A percentile compares a stretch with the other conserved stretches of the same genome.
Evolutionary conservation across 768 basidiomycete genomes (phyloP).

Genomic region (Hericium rajendrae): DNA sequence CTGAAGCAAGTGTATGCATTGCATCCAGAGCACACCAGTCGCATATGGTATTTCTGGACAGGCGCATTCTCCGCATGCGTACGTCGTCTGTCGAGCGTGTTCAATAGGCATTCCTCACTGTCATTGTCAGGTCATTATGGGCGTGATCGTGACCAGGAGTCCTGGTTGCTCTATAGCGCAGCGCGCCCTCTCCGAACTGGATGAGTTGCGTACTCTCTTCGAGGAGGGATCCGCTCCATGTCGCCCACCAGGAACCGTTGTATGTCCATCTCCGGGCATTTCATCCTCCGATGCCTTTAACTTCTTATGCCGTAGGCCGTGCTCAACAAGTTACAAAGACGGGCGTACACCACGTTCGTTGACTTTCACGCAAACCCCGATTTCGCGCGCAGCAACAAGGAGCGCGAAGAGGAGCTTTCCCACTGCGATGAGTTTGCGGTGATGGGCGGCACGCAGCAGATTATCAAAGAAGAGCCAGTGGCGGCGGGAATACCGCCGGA

Average conservation of each 20-base stretch:
- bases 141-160: conserved; percentile 35
- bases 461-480: background rate
- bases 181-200: conserved; percentile 30
- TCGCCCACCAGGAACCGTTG: conserved; percentile 20
- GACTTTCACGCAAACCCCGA: background rate
- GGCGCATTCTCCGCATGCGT: conserved; percentile 40
- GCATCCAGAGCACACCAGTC: conserved; percentile 25
- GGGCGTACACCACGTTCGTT: background rate
- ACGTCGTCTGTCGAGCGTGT: conserved; percentile 13
- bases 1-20: conserved; percentile 28
- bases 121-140: conserved; percentile 32
- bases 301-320: background rate
- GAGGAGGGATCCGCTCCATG: conserved; percentile 31
- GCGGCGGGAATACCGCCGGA: too few species aligned
- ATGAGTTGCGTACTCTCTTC: conserved; percentile 29
- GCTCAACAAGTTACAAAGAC: background rate
- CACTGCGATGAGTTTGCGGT: background rate
- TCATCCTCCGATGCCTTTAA: background rate
- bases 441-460: background rate
- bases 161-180: conserved; percentile 33
- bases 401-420: background rate
- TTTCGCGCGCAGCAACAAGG: background rate
- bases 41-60: conserved; percentile 45
- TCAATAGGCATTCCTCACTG: too few species aligned
- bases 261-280: background rate